Base-by-base conservation (phyloP, 192 early-diverging fungal species). In the Coemansia nantahalensis region DNA sequence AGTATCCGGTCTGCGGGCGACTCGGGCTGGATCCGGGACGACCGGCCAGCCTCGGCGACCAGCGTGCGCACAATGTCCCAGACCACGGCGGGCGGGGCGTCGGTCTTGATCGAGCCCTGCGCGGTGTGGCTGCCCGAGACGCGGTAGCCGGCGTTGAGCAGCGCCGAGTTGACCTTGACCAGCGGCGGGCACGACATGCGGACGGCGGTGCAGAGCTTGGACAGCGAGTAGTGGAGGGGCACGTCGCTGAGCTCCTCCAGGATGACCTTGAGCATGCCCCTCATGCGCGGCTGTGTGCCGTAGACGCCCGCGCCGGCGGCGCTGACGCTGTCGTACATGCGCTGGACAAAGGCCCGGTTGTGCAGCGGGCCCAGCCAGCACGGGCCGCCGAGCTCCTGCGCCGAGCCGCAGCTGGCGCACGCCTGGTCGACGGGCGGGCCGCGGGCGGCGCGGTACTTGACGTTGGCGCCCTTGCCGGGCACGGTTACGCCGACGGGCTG, bases 251-350 rank as follows among this genome's bases (percentile, higher is more conserved):
- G 56, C 56, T 87, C 89, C 73, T 96, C 93, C 4, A 79, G 76
- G 32, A 89, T 86, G 0, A 99, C 89, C 24, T 87, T 84, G 39
- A 99, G 77, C 95, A 99, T 98, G 34, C 97, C 97, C 61, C 84
- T 51, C 88, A 99, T 98, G 47, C 97, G 80, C 18, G 80, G 54
- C 38, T 82, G 69, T 0, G 97, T 99, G 39, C 84, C 85, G 71
- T 89, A 99, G 18, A 79, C 73, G 1, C 62, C 57, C 14, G 54
- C 46, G 18, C 58, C 78, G 0, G 81, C 58, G 4, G 59, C 69
- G 49, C 84, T 81, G 36, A 97, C 84, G 48, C 87, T 77, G 38
- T 85, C 63, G 58, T 76, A 76, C 89, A 98, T 91, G 47, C 82
- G 72, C 35, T 72, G 61, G 11, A 98, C 84, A 83, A 97, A 99